Percentiles rank a stretch among this genome's conserved stretches.
These are phyloP conservation scores for Ascochyta clinopodiicola DNA, from an alignment of 2,329 filamentous ascomycete species.

Conservation along the genomic window DNA sequence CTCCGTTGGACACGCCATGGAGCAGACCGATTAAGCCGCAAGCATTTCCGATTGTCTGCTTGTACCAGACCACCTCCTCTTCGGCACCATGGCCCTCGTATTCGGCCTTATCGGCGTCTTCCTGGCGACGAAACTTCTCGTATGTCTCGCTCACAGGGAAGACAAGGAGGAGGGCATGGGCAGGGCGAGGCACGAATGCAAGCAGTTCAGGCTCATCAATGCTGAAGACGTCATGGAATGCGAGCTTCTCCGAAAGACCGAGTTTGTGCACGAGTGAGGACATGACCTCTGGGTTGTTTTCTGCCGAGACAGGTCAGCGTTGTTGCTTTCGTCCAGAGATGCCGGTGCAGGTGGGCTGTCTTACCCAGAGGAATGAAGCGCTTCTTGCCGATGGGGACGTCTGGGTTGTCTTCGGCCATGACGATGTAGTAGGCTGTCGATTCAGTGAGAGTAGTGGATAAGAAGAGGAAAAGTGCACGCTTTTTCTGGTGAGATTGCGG, in stretches of 20 bases:
- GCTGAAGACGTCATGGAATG: constrained; percentile 90
- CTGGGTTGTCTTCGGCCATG: constrained; percentile 43
- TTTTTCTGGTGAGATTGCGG: not conserved
- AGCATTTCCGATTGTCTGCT: constrained; percentile 92
- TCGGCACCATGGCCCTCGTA: constrained; percentile 71
- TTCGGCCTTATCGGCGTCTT: constrained; percentile 69
- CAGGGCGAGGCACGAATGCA: constrained; percentile 85
- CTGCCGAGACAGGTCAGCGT: constrained; percentile 41
- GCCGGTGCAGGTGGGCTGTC: constrained; percentile 3
- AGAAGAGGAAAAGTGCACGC: not conserved
- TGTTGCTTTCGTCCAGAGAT: not conserved
- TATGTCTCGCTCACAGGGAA: constrained; percentile 85
- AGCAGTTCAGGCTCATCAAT: constrained; percentile 86
- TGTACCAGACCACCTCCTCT: constrained; percentile 91
- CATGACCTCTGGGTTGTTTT: constrained; percentile 91
- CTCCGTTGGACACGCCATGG: constrained; percentile 83
- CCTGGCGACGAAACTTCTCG: constrained; percentile 74
- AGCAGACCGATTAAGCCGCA: constrained; percentile 91
- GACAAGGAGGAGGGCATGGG: constrained; percentile 86
- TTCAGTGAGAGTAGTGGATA: not conserved
- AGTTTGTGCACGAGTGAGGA: constrained; percentile 82
- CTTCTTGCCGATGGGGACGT: constrained; percentile 42
- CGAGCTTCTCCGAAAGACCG: constrained; percentile 77
- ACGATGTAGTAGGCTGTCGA: constrained; percentile 7
- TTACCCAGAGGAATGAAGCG: constrained; percentile 49